Conservation (phyloP, 2,329 filamentous ascomycete species). For the Fonsecaea multimorphosa region DNA sequence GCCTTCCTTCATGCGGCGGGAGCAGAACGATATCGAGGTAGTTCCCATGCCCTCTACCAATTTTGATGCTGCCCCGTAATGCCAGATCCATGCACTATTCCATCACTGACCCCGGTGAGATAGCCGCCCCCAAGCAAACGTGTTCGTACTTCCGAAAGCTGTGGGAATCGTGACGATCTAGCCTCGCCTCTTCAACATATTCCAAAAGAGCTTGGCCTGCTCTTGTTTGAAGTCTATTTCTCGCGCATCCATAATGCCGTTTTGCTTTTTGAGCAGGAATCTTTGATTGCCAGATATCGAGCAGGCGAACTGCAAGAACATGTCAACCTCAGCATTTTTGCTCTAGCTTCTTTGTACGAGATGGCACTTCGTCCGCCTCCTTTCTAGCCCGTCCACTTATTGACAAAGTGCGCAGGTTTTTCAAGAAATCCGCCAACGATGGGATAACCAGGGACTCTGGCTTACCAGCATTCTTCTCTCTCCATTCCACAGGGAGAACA, state of each 20-base stretch:
- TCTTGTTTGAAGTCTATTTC: constrained; percentile 8
- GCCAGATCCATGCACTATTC: background rate
- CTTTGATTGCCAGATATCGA: constrained; percentile 6
- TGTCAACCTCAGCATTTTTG: constrained; percentile 3
- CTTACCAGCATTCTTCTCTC: constrained; percentile 6
- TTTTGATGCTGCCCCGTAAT: background rate
- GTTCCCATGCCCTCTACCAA: constrained; percentile 5
- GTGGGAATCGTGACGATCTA: background rate
- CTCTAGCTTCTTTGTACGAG: constrained; percentile 4
- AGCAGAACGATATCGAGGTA: constrained; percentile 3
- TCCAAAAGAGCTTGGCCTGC: constrained; percentile 1
- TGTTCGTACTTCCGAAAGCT: background rate
- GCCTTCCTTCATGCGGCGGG: constrained; percentile 2
- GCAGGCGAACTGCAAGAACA: constrained; percentile 5
- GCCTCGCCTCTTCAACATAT: background rate
- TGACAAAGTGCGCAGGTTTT: constrained; percentile 3
- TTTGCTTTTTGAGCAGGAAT: constrained; percentile 1
- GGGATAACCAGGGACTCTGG: constrained; percentile 1
- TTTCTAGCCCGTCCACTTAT: background rate
- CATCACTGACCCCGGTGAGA: background rate
- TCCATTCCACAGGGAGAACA: constrained; percentile 1
- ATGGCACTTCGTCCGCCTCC: constrained; percentile 3
- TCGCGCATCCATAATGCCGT: constrained; percentile 6
- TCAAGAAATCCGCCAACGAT: background rate
- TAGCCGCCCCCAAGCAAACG: constrained; percentile 1